Percentiles rank a stretch among this genome's conserved stretches.
Evolutionary conservation across 176 grass and related monocot genomes (phyloP).

Genomic region (Rhynchospora pubera): DNA sequence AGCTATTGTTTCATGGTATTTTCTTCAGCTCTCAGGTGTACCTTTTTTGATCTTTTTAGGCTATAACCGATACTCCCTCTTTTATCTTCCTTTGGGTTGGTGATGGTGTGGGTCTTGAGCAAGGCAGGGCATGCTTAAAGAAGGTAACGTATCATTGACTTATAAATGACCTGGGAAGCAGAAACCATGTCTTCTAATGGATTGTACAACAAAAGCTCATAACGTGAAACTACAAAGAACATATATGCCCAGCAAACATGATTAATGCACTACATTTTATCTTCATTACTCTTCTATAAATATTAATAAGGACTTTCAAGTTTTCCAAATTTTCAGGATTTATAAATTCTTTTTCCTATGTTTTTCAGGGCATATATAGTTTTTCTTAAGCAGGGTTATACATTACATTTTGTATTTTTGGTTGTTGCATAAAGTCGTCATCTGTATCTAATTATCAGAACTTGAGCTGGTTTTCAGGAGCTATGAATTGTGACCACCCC

Average conservation of each 20-base stretch:
- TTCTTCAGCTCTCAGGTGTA: neutral
- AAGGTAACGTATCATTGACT: conserved; percentile 43
- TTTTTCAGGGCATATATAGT: neutral
- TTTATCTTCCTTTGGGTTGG: conserved; percentile 97
- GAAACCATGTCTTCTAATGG: neutral
- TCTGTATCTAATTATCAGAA: neutral
- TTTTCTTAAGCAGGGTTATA: neutral
- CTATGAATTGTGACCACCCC: neutral
- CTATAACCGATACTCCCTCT: conserved; percentile 94
- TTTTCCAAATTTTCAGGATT: neutral
- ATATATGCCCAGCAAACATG: neutral
- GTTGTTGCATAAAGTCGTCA: neutral
- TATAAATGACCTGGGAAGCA: neutral
- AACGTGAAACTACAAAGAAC: neutral
- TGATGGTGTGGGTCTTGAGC: conserved; percentile 92
- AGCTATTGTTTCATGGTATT: neutral
- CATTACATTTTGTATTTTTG: neutral
- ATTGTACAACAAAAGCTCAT: neutral
- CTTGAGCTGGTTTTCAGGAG: neutral
- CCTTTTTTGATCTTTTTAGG: conserved; percentile 35
- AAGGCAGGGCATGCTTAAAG: conserved; percentile 87
- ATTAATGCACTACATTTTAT: neutral
- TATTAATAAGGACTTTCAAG: neutral
- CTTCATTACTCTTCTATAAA: neutral
- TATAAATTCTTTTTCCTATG: neutral